A percentile compares a stretch with the other conserved stretches of the same genome.
Evolutionary conservation across 2,329 filamentous ascomycete species (phyloP).

Genomic region (Huntiella decipiens): DNA sequence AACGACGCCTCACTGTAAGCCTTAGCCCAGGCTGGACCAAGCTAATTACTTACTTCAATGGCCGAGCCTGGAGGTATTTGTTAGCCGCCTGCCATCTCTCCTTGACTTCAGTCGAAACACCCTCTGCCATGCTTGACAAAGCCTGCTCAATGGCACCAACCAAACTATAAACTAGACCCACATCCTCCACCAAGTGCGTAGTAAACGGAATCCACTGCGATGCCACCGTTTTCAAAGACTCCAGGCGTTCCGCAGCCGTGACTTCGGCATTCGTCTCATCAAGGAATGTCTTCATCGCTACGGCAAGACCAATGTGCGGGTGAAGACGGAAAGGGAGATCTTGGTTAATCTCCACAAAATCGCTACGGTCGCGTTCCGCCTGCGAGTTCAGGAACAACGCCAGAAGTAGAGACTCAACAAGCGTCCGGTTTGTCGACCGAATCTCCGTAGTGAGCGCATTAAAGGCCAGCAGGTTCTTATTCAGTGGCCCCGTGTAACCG

Average conservation of each 20-base stretch:
- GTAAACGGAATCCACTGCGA: conserved; percentile 38
- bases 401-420: conserved; percentile 65
- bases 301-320: conserved; percentile 56
- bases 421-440: conserved; percentile 58
- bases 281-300: conserved; percentile 62
- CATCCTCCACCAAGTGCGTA: conserved; percentile 38
- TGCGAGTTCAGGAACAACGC: conserved; percentile 69
- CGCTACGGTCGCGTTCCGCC: conserved; percentile 48
- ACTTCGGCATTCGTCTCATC: conserved; percentile 43
- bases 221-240: conserved; percentile 31
- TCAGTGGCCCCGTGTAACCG: conserved; percentile 86
- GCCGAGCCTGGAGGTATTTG: conserved; percentile 9
- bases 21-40: not conserved
- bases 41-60: conserved; percentile 4
- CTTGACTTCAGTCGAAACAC: conserved; percentile 2
- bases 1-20: not conserved
- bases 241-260: conserved; percentile 26
- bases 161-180: conserved; percentile 37
- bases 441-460: conserved; percentile 67
- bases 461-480: conserved; percentile 73
- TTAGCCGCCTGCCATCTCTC: conserved; percentile 6
- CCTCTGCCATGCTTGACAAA: conserved; percentile 16
- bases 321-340: conserved; percentile 54
- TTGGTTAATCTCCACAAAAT: conserved; percentile 50
- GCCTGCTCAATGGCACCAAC: conserved; percentile 38